Base-by-base conservation (phyloP, 352 stramenopile genomes). In the Phytophthora pistaciae region DNA sequence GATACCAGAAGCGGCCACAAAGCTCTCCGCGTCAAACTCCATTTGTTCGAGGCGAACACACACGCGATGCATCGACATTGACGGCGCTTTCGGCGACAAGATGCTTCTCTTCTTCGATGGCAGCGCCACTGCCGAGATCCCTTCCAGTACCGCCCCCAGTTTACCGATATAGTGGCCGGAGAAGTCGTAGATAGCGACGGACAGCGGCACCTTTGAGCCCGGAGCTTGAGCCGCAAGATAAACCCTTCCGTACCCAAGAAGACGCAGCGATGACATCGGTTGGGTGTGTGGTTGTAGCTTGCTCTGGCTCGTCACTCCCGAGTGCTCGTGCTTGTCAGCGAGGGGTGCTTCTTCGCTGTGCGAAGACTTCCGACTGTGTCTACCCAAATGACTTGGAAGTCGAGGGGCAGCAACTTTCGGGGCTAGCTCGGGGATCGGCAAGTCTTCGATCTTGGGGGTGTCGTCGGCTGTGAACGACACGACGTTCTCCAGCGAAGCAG, bases 101-200 rank as follows among this genome's bases (percentile, higher is more conserved):
- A 77, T 60, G 10, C 55, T 38, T 54, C 55, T 56, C 64, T 79
- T 79, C 38, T 81, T 79, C 2, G 29, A 52, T 52, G 59, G 21
- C 13, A 29, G 23, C 9, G 14, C 7, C 11, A 54, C 38, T 33
- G 52, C 21, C 2, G 66, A 66, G 20, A 67, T 7, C 0, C 53
- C 61, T 59, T 76, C 60, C 33, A 81, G 48, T n/a, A 60, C 56
- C 6, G 64, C 65, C 38, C 77, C 65, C 16, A 83, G 50, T 16
- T 69, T 74, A 10, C 77, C 73, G 27, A 79, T 63, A 46, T 73
- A 81, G 1, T 29, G 16, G 10, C 73, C 73, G 11, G 56, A 68
- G 29, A 73, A 79, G 25, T 78, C 60, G 54, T 79, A 80, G 53
- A 83, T 80, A 25, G 76, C 70, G n/a, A 83, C 66, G 20, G 66